Percentiles rank a stretch among this genome's conserved stretches.
These are phyloP conservation scores for Perkinsus olseni DNA, from an alignment of 169 alveolate genomes.

Conservation along the genomic window DNA sequence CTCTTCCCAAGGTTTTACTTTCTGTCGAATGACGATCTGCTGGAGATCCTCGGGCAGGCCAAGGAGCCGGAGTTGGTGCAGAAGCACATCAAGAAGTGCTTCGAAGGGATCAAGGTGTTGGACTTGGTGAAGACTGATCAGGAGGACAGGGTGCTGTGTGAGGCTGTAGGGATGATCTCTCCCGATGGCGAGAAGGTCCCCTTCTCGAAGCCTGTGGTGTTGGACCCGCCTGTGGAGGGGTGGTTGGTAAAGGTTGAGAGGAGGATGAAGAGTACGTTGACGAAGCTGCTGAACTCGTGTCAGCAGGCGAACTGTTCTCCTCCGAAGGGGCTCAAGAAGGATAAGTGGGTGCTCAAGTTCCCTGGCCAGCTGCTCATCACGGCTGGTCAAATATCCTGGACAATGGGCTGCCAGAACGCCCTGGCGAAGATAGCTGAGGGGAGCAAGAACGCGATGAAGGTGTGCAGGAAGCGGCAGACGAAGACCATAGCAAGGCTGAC, in stretches of 20 bases:
- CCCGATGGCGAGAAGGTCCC: slow-evolving; percentile 75
- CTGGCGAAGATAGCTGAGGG: slow-evolving; percentile 67
- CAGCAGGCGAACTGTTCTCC: slow-evolving; percentile 39
- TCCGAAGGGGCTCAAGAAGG: slow-evolving; percentile 55
- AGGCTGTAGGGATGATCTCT: slow-evolving; percentile 58
- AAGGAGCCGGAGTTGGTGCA: slow-evolving; percentile 77
- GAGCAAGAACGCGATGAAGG: slow-evolving; percentile 68
- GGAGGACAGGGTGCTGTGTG: slow-evolving; percentile 35
- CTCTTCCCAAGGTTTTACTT: slow-evolving; percentile 89
- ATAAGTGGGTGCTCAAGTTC: slow-evolving; percentile 59
- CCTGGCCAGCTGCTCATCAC: slow-evolving; percentile 79
- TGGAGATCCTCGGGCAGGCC: slow-evolving; percentile 84
- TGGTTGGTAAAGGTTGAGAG: slow-evolving; percentile 42
- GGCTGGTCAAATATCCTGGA: slow-evolving; percentile 80
- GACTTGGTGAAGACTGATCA: slow-evolving; percentile 39
- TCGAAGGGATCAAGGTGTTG: slow-evolving; percentile 75
- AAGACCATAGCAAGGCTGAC: slow-evolving; percentile 70
- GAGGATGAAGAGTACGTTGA: slow-evolving; percentile 47
- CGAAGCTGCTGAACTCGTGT: slow-evolving; percentile 37
- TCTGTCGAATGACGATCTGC: slow-evolving; percentile 84
- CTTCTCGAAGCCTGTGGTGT: slow-evolving; percentile 23
- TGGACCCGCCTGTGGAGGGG: slow-evolving; percentile 46
- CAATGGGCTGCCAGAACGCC: slow-evolving; percentile 62
- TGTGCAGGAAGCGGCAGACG: slow-evolving; percentile 67
- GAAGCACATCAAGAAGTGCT: slow-evolving; percentile 83